These are phyloP conservation scores for Fusarium brachygibbosum DNA, from an alignment of 2,329 filamentous ascomycete species.

Conservation along the genomic window DNA sequence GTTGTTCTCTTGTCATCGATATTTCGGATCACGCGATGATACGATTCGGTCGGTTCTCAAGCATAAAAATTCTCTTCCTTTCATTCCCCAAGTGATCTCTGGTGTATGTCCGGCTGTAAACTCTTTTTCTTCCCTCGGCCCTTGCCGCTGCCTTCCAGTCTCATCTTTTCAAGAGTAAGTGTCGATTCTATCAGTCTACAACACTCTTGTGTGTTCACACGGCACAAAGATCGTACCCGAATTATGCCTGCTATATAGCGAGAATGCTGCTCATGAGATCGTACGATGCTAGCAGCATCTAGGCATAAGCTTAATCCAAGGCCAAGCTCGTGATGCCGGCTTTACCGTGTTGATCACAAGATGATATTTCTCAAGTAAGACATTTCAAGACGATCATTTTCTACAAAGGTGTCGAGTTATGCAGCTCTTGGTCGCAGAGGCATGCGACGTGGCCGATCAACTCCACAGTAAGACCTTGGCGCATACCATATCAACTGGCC, in stretches of 20 bases:
- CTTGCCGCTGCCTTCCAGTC: neutral
- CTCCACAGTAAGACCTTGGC: neutral
- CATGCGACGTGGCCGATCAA: neutral
- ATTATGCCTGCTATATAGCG: too few relatives aligned
- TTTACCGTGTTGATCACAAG: neutral
- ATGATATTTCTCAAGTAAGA: neutral
- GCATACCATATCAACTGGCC: neutral
- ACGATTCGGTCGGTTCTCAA: neutral
- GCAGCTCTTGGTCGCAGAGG: neutral
- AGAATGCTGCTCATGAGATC: neutral
- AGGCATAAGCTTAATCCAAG: neutral
- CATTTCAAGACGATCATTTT: neutral
- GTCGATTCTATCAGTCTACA: rapidly evolving
- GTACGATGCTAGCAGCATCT: neutral
- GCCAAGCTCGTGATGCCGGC: neutral
- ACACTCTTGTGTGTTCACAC: too few relatives aligned
- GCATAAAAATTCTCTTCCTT: neutral
- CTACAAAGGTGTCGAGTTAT: neutral
- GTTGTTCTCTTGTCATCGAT: neutral
- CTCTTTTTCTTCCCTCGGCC: neutral
- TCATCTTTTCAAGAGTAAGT: neutral
- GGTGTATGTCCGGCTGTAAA: neutral
- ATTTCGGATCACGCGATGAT: neutral
- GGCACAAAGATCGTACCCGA: too few relatives aligned
- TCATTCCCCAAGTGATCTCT: neutral